phyloP scores from a whole-genome alignment of 257 asterid species.

The Solanum gandarillasii region DNA sequence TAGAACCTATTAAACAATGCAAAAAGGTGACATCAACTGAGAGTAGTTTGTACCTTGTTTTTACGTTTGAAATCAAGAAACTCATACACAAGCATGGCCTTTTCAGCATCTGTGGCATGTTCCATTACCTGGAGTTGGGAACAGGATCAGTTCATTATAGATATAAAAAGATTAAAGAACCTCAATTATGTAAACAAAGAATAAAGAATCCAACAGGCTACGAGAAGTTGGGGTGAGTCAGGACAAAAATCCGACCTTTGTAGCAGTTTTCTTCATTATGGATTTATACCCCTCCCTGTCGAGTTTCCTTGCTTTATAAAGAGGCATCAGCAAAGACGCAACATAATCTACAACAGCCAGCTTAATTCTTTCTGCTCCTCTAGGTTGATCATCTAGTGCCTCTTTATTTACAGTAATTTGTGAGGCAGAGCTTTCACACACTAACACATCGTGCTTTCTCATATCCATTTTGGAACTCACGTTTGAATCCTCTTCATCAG shows the following conservation, averaged over 20 bases:
- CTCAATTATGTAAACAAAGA: background rate
- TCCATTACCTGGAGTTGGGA: slow-evolving; percentile 75
- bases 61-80: slow-evolving; percentile 97
- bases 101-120: slow-evolving; percentile 75
- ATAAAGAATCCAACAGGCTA: background rate
- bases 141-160: slow-evolving; percentile 4
- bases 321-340: slow-evolving; percentile 96
- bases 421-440: slow-evolving; percentile 74
- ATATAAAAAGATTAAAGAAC: slow-evolving; percentile 1
- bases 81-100: slow-evolving; percentile 68
- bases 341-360: slow-evolving; percentile 89
- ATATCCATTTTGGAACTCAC: slow-evolving; percentile 32
- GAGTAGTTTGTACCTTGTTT: slow-evolving; percentile 54
- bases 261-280: slow-evolving; percentile 97
- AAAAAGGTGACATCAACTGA: background rate
- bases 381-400: slow-evolving; percentile 43
- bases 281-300: slow-evolving; percentile 85
- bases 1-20: background rate
- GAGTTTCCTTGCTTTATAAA: slow-evolving; percentile 86
- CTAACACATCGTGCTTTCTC: slow-evolving; percentile 32
- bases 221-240: background rate
- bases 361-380: slow-evolving; percentile 80
- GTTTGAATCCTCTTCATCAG: slow-evolving; percentile 84
- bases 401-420: slow-evolving; percentile 51
- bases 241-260: slow-evolving; percentile 51